Evolutionary conservation across 306 rosid genomes (phyloP).

Genomic region (Prunus fruticosa): DNA sequence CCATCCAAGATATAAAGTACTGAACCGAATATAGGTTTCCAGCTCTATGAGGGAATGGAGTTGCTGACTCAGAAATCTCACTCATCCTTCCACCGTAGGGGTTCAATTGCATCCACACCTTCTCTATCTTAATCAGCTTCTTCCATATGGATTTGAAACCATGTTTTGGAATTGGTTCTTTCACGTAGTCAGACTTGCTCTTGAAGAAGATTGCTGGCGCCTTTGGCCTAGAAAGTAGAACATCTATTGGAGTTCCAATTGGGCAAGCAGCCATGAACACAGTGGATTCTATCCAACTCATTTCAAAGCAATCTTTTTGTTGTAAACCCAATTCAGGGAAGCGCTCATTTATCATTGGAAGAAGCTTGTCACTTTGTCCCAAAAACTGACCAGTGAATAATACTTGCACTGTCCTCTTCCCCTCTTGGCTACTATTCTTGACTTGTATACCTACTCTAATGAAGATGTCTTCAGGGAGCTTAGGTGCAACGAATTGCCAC

Average conservation of each 20-base stretch:
- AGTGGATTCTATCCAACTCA: slow-evolving; percentile 11
- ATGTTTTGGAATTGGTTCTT: slow-evolving; percentile 3
- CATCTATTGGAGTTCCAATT: slow-evolving; percentile 1
- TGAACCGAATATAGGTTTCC: slow-evolving; percentile 13
- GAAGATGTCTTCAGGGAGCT: slow-evolving; percentile 25
- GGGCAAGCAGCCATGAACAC: slow-evolving; percentile 2
- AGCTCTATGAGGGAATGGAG: slow-evolving; percentile 21
- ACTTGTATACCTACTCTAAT: background rate
- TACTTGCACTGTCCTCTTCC: background rate
- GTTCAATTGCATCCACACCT: background rate
- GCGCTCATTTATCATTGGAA: background rate
- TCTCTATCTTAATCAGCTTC: background rate
- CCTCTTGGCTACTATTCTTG: background rate
- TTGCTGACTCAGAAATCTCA: slow-evolving; percentile 1
- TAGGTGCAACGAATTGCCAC: slow-evolving; percentile 24
- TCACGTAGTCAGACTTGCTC: slow-evolving; percentile 1
- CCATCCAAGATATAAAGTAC: background rate
- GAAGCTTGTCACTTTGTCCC: background rate
- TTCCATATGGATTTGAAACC: background rate
- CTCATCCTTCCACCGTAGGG: slow-evolving; percentile 22
- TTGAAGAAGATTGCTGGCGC: background rate
- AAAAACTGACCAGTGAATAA: background rate
- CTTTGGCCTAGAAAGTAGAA: background rate
- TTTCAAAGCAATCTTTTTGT: slow-evolving; percentile 2
- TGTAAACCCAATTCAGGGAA: slow-evolving; percentile 19